Percentiles rank a stretch among this genome's conserved stretches.
These are phyloP conservation scores for Geranium rotundifolium DNA, from an alignment of 345 rosid species.

Conservation along the genomic window DNA sequence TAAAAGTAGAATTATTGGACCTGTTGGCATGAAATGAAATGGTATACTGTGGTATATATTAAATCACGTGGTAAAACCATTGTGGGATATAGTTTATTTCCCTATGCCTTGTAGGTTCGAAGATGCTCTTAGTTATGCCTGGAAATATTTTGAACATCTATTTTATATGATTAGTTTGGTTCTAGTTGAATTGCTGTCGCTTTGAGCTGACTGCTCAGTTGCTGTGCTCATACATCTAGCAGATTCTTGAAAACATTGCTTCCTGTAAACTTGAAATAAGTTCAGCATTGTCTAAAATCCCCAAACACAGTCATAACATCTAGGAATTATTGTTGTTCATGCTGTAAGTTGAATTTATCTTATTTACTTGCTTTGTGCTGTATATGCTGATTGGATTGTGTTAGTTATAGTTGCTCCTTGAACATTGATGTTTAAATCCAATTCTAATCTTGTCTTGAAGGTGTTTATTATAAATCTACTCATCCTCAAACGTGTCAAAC, in stretches of 20 bases:
- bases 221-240: not conserved
- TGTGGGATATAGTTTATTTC: not conserved
- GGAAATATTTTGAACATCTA: not conserved
- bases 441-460: slow-evolving; percentile 14
- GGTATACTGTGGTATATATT: not conserved
- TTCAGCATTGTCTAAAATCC: no score
- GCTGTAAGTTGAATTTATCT: not conserved
- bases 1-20: no score
- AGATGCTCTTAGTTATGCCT: not conserved
- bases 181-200: not conserved
- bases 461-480: no score
- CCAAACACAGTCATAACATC: no score
- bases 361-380: not conserved
- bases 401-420: not conserved
- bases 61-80: not conserved
- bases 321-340: no score
- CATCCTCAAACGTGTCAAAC: not conserved
- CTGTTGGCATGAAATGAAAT: no score
- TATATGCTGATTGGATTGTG: not conserved
- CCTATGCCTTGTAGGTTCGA: no score
- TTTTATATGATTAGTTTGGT: no score
- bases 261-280: no score
- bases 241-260: no score
- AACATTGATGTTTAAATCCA: not conserved
- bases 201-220: no score